These are phyloP conservation scores for Sporothrix pseudoabietina DNA, from an alignment of 2,329 filamentous ascomycete genomes.

Conservation along the genomic window DNA sequence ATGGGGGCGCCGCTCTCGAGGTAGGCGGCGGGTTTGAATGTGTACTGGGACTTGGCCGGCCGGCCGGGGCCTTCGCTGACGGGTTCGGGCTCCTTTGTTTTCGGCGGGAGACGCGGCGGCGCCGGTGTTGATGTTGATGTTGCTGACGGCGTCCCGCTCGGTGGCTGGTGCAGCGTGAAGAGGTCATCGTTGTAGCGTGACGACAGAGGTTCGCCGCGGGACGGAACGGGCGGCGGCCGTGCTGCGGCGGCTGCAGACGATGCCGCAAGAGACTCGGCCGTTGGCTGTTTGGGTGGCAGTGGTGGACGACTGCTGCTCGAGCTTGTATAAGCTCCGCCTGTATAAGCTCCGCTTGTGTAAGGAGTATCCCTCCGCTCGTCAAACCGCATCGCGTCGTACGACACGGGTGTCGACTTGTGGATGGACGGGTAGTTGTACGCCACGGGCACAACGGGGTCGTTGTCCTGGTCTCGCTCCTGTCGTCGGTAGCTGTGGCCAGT, in stretches of 20 bases:
- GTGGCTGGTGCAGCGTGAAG: slow-evolving; percentile 7
- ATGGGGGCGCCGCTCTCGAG: slow-evolving; percentile 87
- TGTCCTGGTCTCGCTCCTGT: not conserved
- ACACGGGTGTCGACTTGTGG: slow-evolving; percentile 52
- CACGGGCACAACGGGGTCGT: slow-evolving; percentile 25
- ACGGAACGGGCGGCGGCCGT: slow-evolving; percentile 19
- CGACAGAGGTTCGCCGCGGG: slow-evolving; percentile 5
- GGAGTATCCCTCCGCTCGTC: slow-evolving; percentile 39
- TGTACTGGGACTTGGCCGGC: slow-evolving; percentile 60
- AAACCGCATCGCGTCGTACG: slow-evolving; percentile 46
- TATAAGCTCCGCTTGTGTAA: slow-evolving; percentile 28
- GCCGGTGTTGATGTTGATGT: slow-evolving; percentile 26
- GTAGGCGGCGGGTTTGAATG: slow-evolving; percentile 81
- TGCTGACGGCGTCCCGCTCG: slow-evolving; percentile 1
- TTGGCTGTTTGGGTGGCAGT: slow-evolving; percentile 45
- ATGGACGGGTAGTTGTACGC: slow-evolving; percentile 62
- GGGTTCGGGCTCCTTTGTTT: slow-evolving; percentile 19
- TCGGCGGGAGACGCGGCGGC: slow-evolving; percentile 38
- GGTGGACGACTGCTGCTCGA: slow-evolving; percentile 36
- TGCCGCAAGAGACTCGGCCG: not conserved
- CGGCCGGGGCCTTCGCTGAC: not conserved
- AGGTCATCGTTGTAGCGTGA: slow-evolving; percentile 21
- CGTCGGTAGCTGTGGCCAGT: not conserved
- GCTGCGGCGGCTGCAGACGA: not conserved
- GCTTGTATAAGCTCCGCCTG: slow-evolving; percentile 20